A percentile compares a stretch with the other conserved stretches of the same genome.
These are phyloP conservation scores for Diaporthe helianthi DNA, from an alignment of 2,329 filamentous ascomycete species.

Conservation along the genomic window DNA sequence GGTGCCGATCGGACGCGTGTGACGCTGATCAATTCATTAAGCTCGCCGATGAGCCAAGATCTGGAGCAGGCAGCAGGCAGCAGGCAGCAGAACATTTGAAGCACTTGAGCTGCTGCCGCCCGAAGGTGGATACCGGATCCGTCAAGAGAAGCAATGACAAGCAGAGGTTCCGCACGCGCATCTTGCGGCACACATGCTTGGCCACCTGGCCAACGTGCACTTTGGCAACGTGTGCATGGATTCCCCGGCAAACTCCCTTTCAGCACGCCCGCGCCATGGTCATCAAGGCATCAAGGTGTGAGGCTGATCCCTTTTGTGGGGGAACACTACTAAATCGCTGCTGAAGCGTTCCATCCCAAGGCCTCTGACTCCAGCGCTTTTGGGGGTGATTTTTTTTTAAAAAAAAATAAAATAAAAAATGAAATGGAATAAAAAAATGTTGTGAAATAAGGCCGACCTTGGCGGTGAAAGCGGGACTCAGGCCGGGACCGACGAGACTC, in stretches of 20 bases:
- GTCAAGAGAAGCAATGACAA: background rate
- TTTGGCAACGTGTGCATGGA: background rate
- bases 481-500: conserved; percentile 23
- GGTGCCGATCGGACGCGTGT: conserved; percentile 19
- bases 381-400: background rate
- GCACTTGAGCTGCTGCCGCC: conserved; percentile 4
- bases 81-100: background rate
- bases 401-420: too few relatives aligned
- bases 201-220: background rate
- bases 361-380: background rate
- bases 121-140: background rate
- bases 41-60: conserved; percentile 22
- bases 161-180: background rate
- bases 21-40: conserved; percentile 20
- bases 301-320: conserved; percentile 14
- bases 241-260: background rate
- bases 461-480: background rate
- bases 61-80: background rate
- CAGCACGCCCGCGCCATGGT: conserved; percentile 4
- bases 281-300: background rate
- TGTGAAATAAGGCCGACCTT: conserved; percentile 6
- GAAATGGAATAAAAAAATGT: too few relatives aligned
- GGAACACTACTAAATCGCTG: background rate
- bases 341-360: background rate
- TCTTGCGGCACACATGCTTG: too few relatives aligned